A percentile compares a stretch with the other conserved stretches of the same genome.
Evolutionary conservation across 2,329 filamentous ascomycete species (phyloP).

Genomic region (Immersiporthe knoxdaviesiana): DNA sequence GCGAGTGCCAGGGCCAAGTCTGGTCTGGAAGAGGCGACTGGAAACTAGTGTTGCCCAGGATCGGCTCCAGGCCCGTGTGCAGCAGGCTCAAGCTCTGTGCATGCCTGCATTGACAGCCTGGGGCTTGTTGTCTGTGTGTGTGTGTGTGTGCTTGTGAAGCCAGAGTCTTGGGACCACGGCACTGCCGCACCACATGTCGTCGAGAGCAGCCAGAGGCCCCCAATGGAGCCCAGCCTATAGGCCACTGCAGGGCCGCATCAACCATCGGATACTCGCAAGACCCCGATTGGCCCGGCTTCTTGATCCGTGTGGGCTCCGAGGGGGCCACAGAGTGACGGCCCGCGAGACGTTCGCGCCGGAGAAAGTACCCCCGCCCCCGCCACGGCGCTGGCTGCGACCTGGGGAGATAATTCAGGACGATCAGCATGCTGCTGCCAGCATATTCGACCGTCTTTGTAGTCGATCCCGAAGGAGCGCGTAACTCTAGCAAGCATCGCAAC

Average conservation of each 20-base stretch:
- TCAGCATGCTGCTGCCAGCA: neutral
- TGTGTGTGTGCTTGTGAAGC: neutral
- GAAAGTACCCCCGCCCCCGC: neutral
- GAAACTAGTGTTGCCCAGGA: neutral
- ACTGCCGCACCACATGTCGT: neutral
- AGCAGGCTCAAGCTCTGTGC: neutral
- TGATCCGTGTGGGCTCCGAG: constrained; percentile 2
- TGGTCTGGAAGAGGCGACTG: neutral
- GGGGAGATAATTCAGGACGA: neutral
- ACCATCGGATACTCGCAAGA: constrained; percentile 9
- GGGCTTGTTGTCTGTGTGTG: neutral
- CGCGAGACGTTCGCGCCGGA: constrained; percentile 6
- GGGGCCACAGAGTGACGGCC: neutral
- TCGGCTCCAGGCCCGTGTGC: neutral
- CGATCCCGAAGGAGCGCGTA: neutral
- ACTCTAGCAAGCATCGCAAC: neutral
- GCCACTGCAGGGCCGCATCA: neutral
- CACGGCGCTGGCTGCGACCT: neutral
- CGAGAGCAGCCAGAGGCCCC: neutral
- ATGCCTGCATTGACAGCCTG: neutral
- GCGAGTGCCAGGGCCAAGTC: neutral
- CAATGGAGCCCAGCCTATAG: neutral
- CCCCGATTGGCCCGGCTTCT: constrained; percentile 14
- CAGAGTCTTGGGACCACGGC: neutral
- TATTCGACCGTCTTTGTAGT: neutral